Conservation (phyloP, 176 grass and related monocot species). For the Phoenix dactylifera region DNA sequence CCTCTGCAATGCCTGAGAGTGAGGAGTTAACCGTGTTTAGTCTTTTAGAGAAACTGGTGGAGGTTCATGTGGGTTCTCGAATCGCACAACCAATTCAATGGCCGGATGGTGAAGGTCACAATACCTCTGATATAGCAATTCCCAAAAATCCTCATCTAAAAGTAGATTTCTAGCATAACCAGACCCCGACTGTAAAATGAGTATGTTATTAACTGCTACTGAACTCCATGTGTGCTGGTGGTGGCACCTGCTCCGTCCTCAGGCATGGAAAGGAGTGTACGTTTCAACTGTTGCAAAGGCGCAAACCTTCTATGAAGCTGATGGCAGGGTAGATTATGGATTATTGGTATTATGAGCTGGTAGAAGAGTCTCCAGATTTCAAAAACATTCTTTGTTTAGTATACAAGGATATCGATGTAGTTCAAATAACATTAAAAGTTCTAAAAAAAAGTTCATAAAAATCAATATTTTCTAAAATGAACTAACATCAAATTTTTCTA, state of each 20-base stretch:
- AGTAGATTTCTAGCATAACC: constrained; percentile 66
- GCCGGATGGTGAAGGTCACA: constrained; percentile 86
- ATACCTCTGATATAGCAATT: constrained; percentile 68
- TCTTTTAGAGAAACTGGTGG: constrained; percentile 20
- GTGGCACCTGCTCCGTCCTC: constrained; percentile 72
- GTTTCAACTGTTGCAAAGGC: constrained; percentile 66
- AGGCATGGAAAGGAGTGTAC: constrained; percentile 58
- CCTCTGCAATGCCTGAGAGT: constrained; percentile 74
- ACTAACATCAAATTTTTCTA: no score
- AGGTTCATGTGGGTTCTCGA: background rate
- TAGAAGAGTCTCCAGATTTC: constrained; percentile 69
- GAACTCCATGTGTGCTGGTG: constrained; percentile 69
- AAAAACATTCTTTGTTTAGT: constrained; percentile 64
- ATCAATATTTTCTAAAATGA: no score
- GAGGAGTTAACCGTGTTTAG: constrained; percentile 44
- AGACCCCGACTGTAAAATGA: constrained; percentile 44
- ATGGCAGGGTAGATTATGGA: constrained; percentile 52
- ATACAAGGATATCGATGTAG: constrained; percentile 71
- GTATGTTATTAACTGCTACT: constrained; percentile 37
- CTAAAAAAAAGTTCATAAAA: no score
- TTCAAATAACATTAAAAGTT: background rate
- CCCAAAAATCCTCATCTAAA: constrained; percentile 72
- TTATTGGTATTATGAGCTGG: constrained; percentile 52
- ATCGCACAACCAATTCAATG: constrained; percentile 40
- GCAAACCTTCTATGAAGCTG: constrained; percentile 54